A percentile compares a stretch with the other conserved stretches of the same genome.
phyloP scores from a whole-genome alignment of 2,329 filamentous ascomycete genomes.

The Aaosphaeria arxii region DNA sequence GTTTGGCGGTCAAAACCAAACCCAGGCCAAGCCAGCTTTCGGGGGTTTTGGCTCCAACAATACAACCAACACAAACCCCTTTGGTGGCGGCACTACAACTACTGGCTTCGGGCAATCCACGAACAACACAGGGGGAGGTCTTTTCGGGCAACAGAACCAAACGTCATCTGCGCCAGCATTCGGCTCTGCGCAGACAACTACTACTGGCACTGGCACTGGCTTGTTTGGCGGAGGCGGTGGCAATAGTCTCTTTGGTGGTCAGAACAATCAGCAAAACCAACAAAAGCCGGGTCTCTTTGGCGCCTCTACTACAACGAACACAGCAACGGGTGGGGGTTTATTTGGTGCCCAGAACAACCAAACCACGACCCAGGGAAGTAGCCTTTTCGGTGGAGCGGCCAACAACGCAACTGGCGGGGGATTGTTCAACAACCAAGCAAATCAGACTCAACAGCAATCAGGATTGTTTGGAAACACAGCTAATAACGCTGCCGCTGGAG shows the following conservation, averaged over 20 bases:
- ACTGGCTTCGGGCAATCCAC: slow-evolving; percentile 20
- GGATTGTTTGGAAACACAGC: slow-evolving; percentile 48
- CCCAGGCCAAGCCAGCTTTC: slow-evolving; percentile 37
- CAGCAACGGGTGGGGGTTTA: slow-evolving; percentile 35
- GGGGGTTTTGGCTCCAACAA: slow-evolving; percentile 23
- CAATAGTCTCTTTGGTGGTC: slow-evolving; percentile 27
- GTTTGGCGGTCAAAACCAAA: slow-evolving; percentile 47
- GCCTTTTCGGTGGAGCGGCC: slow-evolving; percentile 49
- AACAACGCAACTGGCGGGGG: slow-evolving; percentile 29
- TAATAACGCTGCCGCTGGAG: slow-evolving; percentile 26
- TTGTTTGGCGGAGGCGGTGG: slow-evolving; percentile 23
- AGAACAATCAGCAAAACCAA: slow-evolving; percentile 22
- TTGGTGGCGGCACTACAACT: slow-evolving; percentile 22
- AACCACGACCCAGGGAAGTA: slow-evolving; percentile 42
- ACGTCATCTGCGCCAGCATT: slow-evolving; percentile 24
- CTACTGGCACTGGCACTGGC: slow-evolving; percentile 23
- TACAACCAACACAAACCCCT: slow-evolving; percentile 20
- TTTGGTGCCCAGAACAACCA: slow-evolving; percentile 36
- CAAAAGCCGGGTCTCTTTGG: slow-evolving; percentile 42
- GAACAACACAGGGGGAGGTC: slow-evolving; percentile 24
- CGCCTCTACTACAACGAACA: slow-evolving; percentile 15
- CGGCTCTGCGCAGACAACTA: slow-evolving; percentile 20
- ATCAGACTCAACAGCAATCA: slow-evolving; percentile 3
- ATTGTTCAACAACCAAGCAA: slow-evolving; percentile 40
- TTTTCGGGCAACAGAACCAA: slow-evolving; percentile 34